Base-by-base conservation (phyloP, 768 basidiomycete genomes). In the Favolaschia claudopus region DNA sequence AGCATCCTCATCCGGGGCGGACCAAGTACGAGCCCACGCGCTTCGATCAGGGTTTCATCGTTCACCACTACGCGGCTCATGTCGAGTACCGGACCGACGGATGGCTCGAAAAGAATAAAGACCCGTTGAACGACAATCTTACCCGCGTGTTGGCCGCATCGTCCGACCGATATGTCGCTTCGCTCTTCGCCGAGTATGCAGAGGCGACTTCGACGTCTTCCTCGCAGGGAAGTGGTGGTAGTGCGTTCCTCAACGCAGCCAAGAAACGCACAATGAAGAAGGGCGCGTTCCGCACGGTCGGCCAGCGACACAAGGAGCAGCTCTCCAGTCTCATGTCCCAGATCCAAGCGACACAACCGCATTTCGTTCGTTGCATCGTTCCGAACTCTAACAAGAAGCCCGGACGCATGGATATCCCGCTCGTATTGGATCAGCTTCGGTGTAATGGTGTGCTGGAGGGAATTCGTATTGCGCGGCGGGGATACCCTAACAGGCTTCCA, bases 51-150 rank as follows among this genome's bases (percentile, higher is more conserved):
- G 95, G 96, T 4, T 99, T 99, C 79, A 87, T 95, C 66, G 85
- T 99, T 47, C 88, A 93, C 60, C 97, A 99, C 70, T 99, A 99
- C 68, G 97, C 97, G 1, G 97, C 95, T 29, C 91, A 88, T 65
- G 97, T 99, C 68, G 96, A 99, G 68, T 99, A 99, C 69, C 85
- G 90, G 27, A 98, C 95, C 2, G 89, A 93, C 34, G 93, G 95
- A 15, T 99, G 97, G 97, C 78, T 99, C 65, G 96, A 96, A 79
- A 99, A 99, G 88, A 99, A 99, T 82, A 97, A 97, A 76, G 97
- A 99, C 68, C 97, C 97, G 0, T 78, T 99, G 56, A 98, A 98
- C 70, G 96, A 98, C 73, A 95, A 97, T 71, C 83, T 99, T 49
- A 93, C 94, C 1, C 87, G 93, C 20, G 89, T 99, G 33, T 82